Conservation (phyloP, 108 stramenopile species). For the Skeletonema grethae region DNA sequence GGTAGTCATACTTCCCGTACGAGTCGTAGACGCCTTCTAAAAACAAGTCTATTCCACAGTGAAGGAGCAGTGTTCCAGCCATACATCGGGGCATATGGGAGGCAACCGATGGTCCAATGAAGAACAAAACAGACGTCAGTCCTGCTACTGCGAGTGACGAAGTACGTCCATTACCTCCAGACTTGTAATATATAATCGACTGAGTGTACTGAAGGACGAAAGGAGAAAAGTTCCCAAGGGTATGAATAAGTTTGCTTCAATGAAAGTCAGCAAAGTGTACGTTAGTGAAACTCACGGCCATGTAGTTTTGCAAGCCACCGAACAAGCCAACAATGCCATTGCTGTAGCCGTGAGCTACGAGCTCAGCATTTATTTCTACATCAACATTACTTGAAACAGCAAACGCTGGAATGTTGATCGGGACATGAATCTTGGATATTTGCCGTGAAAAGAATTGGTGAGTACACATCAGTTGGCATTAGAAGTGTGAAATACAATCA, state of each 20-base stretch:
- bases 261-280: too few species aligned
- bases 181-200: constrained; percentile 71
- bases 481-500: constrained; percentile 2
- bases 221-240: too few species aligned
- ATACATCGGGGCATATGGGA: constrained; percentile 75
- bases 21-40: constrained; percentile 77
- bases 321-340: constrained; percentile 65
- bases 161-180: constrained; percentile 61
- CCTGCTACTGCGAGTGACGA: constrained; percentile 55
- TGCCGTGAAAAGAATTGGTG: background rate
- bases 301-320: constrained; percentile 78
- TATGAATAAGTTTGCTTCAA: too few species aligned
- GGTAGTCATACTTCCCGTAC: constrained; percentile 41
- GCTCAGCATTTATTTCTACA: constrained; percentile 79
- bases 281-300: constrained; percentile 56
- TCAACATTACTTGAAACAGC: constrained; percentile 70
- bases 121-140: constrained; percentile 59
- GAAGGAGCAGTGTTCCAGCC: constrained; percentile 86
- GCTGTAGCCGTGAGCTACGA: constrained; percentile 78
- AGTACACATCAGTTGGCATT: too few species aligned
- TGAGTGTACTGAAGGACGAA: constrained; percentile 10
- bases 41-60: constrained; percentile 84
- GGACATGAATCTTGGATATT: constrained; percentile 4
- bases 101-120: constrained; percentile 65
- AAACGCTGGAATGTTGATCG: constrained; percentile 87